phyloP scores from a whole-genome alignment of 169 alveolate species.

The Cryptosporidium sp. region DNA sequence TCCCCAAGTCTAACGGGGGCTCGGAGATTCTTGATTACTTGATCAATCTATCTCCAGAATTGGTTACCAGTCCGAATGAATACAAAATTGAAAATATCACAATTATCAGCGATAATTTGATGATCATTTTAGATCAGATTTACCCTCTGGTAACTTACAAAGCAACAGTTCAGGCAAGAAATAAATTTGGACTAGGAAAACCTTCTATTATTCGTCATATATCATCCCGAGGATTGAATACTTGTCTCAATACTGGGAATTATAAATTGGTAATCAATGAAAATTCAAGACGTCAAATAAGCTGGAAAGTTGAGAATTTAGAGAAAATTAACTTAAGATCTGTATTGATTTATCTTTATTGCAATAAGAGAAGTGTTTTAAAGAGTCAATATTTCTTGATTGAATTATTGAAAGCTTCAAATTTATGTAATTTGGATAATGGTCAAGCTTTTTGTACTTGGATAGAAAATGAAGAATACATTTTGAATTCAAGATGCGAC shows the following conservation, averaged over 20 bases:
- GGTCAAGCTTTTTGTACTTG: neutral
- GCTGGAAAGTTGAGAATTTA: neutral
- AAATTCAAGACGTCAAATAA: conserved; percentile 11
- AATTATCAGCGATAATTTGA: neutral
- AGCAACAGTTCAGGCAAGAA: conserved; percentile 25
- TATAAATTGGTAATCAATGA: conserved; percentile 20
- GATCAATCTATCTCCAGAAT: conserved; percentile 15
- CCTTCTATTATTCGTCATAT: conserved; percentile 10
- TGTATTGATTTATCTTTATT: conserved; percentile 24
- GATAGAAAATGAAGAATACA: neutral
- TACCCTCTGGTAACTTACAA: conserved; percentile 18
- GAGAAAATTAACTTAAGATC: neutral
- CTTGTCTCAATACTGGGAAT: neutral
- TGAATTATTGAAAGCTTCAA: neutral
- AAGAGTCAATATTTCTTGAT: neutral
- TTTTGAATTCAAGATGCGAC: neutral
- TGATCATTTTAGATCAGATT: conserved; percentile 34
- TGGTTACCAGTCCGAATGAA: neutral
- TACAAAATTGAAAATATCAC: conserved; percentile 1
- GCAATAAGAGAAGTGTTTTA: neutral
- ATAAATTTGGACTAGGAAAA: conserved; percentile 43
- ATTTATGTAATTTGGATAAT: neutral
- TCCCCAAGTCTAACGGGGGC: conserved; percentile 43
- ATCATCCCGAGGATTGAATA: neutral
- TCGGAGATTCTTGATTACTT: conserved; percentile 2